phyloP scores from a whole-genome alignment of 2,329 filamentous ascomycete genomes.

The Monosporascus sp. region DNA sequence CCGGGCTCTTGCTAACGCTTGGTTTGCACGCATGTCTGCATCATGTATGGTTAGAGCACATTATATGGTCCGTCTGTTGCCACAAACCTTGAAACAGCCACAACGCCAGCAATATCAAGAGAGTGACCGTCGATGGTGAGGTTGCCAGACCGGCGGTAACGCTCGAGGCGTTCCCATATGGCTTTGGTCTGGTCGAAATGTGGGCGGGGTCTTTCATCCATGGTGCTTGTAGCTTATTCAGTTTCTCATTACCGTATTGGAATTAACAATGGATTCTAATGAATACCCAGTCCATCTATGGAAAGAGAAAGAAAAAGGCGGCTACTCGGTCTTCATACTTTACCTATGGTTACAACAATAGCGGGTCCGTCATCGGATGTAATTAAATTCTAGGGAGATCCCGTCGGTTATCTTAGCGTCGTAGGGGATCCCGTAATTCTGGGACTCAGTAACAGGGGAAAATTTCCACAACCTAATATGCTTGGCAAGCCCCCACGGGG shows the following conservation, averaged over 20 bases:
- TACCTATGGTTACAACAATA: too few relatives aligned
- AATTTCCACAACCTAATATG: too few relatives aligned
- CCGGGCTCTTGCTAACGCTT: slow-evolving; percentile 1
- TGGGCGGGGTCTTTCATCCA: slow-evolving; percentile 1
- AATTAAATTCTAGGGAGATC: too few relatives aligned
- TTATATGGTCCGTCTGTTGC: background rate
- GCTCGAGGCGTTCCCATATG: background rate
- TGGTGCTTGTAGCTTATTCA: background rate
- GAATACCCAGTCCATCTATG: too few relatives aligned
- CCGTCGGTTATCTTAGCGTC: too few relatives aligned
- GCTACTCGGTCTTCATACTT: background rate
- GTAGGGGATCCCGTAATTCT: too few relatives aligned
- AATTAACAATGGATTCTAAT: too few relatives aligned
- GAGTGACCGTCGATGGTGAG: slow-evolving; percentile 1
- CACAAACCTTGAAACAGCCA: slow-evolving; percentile 3
- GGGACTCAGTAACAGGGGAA: too few relatives aligned
- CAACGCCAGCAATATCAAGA: slow-evolving; percentile 3
- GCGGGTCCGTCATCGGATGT: too few relatives aligned
- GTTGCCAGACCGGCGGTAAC: background rate
- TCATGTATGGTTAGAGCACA: background rate
- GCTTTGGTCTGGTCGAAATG: slow-evolving; percentile 1
- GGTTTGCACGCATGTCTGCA: slow-evolving; percentile 1
- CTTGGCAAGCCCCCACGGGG: too few relatives aligned
- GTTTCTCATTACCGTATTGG: background rate
- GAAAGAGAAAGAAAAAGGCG: background rate